These are phyloP conservation scores for Rugosomyces carneus DNA, from an alignment of 1,284 basidiomycete genomes.

Conservation along the genomic window DNA sequence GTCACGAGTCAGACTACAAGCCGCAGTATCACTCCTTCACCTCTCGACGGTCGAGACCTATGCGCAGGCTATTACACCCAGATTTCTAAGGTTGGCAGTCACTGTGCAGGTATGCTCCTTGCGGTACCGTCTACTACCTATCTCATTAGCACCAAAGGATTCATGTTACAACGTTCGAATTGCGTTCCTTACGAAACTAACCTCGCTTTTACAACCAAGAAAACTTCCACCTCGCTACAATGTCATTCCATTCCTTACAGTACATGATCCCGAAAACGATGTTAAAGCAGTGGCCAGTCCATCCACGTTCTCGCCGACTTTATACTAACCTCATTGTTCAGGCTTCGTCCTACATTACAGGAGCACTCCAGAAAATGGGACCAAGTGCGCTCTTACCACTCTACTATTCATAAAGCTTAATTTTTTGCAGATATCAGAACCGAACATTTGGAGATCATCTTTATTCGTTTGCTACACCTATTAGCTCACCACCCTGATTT, in stretches of 20 bases:
- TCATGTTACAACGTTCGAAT: constrained; percentile 83
- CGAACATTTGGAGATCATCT: constrained; percentile 72
- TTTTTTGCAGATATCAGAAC: constrained; percentile 46
- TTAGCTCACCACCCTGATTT: constrained; percentile 96
- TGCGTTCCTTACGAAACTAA: constrained; percentile 72
- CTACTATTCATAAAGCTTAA: background rate
- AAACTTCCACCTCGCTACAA: constrained; percentile 74
- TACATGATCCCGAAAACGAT: constrained; percentile 88
- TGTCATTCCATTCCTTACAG: constrained; percentile 81
- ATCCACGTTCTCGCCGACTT: background rate
- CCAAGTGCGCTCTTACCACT: constrained; percentile 32
- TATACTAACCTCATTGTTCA: constrained; percentile 19
- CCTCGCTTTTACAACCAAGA: constrained; percentile 52
- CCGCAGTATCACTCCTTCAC: constrained; percentile 78
- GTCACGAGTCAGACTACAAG: constrained; percentile 74
- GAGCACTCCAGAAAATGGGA: constrained; percentile 40
- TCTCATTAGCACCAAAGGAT: constrained; percentile 47
- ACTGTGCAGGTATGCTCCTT: constrained; percentile 63
- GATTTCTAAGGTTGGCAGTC: constrained; percentile 70
- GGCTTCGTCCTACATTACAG: constrained; percentile 55
- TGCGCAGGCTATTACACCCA: constrained; percentile 50
- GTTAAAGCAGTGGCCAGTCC: constrained; percentile 52
- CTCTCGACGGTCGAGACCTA: constrained; percentile 64
- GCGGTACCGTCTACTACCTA: background rate
- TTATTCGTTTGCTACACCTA: constrained; percentile 82